Evolutionary conservation across 2,329 filamentous ascomycete species (phyloP), one percentile per base, ranked within the genome.

Genomic region (Colletotrichum sp.): DNA sequence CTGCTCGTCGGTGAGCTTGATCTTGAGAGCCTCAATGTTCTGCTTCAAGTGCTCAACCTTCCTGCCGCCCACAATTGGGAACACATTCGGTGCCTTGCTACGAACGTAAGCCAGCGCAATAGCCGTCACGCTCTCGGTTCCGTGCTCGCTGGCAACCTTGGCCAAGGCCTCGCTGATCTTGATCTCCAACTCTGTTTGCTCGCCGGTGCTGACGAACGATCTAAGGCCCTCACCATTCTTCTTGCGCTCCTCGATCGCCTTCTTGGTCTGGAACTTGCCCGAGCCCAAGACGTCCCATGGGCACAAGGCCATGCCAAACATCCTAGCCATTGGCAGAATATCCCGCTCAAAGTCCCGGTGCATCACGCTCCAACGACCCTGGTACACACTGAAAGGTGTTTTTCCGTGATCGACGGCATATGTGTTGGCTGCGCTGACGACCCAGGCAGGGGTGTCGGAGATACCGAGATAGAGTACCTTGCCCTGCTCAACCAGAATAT

Each of bases 251-350:
- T 84, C 82, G 59, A 86, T 52, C 60, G 81, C 80, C 71, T 83
- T 83, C 67, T 81, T 80, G 15, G 85, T 84, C 81, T 89, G 87
- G 82, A 90, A 89, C 70, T 85, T 84, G 62, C 90, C 90, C 84
- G 83, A 87, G n/a, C 90, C 90, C 12, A 92, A 82, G 0, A 88
- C 89, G 68, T 90, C 92, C 91, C 91, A 94, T 0, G 92, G 91
- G 1, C 87, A 84, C 3, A 93, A 79, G 34, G 85, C 92, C 92
- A 88, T 87, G 65, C 85, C 85, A 34, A 85, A 85, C 44, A 82
- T 79, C 18, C 82, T 81, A 4, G 82, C 82, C 86, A 88, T 87
- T 1, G 87, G 87, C 9, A 88, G 77, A 44, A 87, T 85, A 5
- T 87, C 85, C 36, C 85, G 82, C 77, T 87, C 85, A 36, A 86